Evolutionary conservation across 1,139 yeast genomes (phyloP), one percentile per base, ranked within the genome.

Genomic region (Geotrichum histeridarum): DNA sequence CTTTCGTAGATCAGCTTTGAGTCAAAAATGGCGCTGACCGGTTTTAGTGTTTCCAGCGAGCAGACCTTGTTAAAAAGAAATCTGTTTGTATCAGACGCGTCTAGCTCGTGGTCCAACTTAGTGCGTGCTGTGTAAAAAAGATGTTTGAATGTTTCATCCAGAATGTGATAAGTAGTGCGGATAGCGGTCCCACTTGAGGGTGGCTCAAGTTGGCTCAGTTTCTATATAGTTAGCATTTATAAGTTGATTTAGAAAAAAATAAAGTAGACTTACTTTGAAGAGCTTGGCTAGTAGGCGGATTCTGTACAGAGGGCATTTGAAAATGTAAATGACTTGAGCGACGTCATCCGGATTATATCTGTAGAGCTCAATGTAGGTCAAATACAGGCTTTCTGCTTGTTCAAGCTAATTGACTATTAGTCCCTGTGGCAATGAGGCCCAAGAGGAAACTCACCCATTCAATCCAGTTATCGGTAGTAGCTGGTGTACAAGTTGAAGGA

Each of bases 261-360:
- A 6, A 27, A 43, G 33, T 4, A 8, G 17, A 35, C 55, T 48
- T 42, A 59, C 62, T 31, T 59, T 53, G 52, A 66, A 57, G 32
- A 68, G 61, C 53, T 69, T 71, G 30, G 67, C 60, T 27, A 75
- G 57, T 41, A 70, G 68, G 11, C 70, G 62, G 22, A 76, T 61
- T 54, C 77, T 69, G 14, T 71, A 64, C 42, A 77, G 56, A 2
- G 81, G 81, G n/a, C 73, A 67, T 55, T 75, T 70, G 52, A 70
- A 69, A 30, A 75, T 61, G 39, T 66, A 66, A 14, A 69, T 61
- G 55, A 70, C 72, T 3, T 70, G 64, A 4, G 70, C 68, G 1
- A 73, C 56, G 38, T 73, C 74, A 37, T 68, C 68, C 0, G 66
- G 58, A 44, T 67, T 67, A 39, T 69, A 61, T 32, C 56, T 59